These are phyloP conservation scores for Cyberlindnera veronae DNA, from an alignment of 805 yeast species.

Conservation along the genomic window DNA sequence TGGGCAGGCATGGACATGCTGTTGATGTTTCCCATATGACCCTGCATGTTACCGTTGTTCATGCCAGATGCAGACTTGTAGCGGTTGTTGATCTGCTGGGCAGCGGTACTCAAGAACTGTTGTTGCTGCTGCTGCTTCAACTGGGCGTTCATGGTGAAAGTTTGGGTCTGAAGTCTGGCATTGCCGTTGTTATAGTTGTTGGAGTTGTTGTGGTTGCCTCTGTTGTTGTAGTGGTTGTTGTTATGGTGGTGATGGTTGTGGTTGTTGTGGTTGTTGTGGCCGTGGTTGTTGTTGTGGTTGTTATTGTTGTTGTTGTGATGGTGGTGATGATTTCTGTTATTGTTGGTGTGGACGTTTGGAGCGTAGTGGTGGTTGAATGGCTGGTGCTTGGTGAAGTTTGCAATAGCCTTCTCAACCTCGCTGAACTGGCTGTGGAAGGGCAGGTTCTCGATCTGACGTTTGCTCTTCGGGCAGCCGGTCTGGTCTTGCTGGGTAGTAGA, in stretches of 20 bases:
- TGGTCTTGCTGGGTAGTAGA: background rate
- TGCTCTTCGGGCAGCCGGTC: too few relatives aligned
- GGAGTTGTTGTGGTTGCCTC: slow-evolving; percentile 5
- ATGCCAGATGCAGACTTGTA: slow-evolving; percentile 13
- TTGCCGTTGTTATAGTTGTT: slow-evolving; percentile 6
- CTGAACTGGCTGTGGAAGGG: slow-evolving; percentile 26
- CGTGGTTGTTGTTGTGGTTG: slow-evolving; percentile 6
- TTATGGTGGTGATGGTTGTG: slow-evolving; percentile 7
- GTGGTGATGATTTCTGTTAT: background rate
- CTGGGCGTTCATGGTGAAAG: slow-evolving; percentile 23
- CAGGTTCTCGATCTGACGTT: slow-evolving; percentile 11
- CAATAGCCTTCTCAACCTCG: slow-evolving; percentile 29
- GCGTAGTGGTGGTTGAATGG: slow-evolving; percentile 31
- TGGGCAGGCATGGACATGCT: background rate
- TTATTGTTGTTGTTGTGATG: slow-evolving; percentile 10
- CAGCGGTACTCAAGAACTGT: slow-evolving; percentile 17
- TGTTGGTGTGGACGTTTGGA: slow-evolving; percentile 26
- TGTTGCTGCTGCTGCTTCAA: slow-evolving; percentile 27
- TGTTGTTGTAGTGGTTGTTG: slow-evolving; percentile 9
- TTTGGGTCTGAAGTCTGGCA: slow-evolving; percentile 14
- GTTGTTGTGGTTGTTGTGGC: slow-evolving; percentile 8
- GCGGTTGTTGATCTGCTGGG: slow-evolving; percentile 20
- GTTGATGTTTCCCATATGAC: too few relatives aligned
- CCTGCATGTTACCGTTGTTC: background rate
- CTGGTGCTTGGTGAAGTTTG: slow-evolving; percentile 30